phyloP scores from a whole-genome alignment of 2,329 filamentous ascomycete genomes.

The Biscogniauxia sp. region DNA sequence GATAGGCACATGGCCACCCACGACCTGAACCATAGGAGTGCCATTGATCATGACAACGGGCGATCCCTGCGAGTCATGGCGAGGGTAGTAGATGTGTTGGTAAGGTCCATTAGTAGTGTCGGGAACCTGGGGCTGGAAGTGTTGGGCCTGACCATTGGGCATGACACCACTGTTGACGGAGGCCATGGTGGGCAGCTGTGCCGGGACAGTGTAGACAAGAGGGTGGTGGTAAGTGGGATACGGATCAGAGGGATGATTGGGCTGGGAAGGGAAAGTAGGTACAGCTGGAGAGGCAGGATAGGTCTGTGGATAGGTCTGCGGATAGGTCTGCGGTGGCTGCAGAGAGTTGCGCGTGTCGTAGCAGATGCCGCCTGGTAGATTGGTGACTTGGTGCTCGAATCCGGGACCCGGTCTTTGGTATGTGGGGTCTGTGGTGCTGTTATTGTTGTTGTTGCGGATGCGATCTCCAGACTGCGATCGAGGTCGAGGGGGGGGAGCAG shows the following conservation, averaged over 20 bases:
- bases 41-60: constrained; percentile 30
- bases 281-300: constrained; percentile 1
- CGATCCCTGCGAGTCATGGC: constrained; percentile 39
- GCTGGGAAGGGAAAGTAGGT: constrained; percentile 6
- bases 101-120: constrained; percentile 57
- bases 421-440: constrained; percentile 2
- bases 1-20: constrained; percentile 17
- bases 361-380: constrained; percentile 13
- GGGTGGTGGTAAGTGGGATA: constrained; percentile 6
- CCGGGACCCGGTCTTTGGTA: constrained; percentile 19
- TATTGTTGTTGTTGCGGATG: not conserved
- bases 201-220: constrained; percentile 12
- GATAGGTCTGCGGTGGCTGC: constrained; percentile 19
- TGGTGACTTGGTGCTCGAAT: constrained; percentile 18
- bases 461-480: not conserved
- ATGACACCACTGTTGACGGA: constrained; percentile 44
- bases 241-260: constrained; percentile 5
- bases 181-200: constrained; percentile 32
- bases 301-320: no score
- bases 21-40: not conserved
- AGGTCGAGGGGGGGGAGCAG: not conserved
- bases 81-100: constrained; percentile 54
- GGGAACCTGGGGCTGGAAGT: constrained; percentile 59
- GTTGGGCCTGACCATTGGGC: constrained; percentile 40
- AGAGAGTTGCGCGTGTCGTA: constrained; percentile 7